Conservation (phyloP, 768 basidiomycete genomes). For the Macrocybe gigantea region DNA sequence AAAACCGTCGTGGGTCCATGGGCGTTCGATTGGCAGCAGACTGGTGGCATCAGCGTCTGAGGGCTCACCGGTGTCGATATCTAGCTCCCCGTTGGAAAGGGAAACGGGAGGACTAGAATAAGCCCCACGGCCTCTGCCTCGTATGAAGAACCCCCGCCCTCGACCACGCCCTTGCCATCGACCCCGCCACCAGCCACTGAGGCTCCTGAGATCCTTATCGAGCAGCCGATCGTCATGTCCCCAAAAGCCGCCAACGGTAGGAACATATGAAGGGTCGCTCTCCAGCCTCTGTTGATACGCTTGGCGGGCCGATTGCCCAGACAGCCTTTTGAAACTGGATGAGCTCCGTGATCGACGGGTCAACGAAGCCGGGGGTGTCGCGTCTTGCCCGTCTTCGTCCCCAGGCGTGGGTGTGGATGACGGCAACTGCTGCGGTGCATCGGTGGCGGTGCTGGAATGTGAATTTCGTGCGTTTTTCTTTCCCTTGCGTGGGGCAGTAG, state of each 20-base stretch:
- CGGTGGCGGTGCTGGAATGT: conserved; percentile 14
- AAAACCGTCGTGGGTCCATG: conserved; percentile 85
- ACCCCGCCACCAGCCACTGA: conserved; percentile 87
- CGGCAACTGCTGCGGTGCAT: conserved; percentile 23
- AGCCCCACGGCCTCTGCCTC: conserved; percentile 57
- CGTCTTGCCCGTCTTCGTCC: conserved; percentile 25
- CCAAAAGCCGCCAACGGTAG: conserved; percentile 91
- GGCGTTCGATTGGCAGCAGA: conserved; percentile 56
- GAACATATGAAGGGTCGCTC: conserved; percentile 82
- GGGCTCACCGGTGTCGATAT: conserved; percentile 9
- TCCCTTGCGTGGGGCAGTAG: conserved; percentile 30
- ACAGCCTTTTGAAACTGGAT: conserved; percentile 25
- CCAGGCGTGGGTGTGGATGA: conserved; percentile 23
- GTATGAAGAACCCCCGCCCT: conserved; percentile 44
- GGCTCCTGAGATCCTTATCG: conserved; percentile 73
- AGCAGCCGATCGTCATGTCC: conserved; percentile 88
- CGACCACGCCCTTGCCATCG: conserved; percentile 69
- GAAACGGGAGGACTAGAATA: conserved; percentile 15
- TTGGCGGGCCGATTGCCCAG: conserved; percentile 68
- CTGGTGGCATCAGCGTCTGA: conserved; percentile 18
- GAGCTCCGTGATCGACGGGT: conserved; percentile 22
- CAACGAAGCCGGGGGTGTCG: conserved; percentile 24
- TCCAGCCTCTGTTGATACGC: conserved; percentile 82
- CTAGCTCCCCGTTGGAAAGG: conserved; percentile 4
- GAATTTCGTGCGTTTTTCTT: conserved; percentile 29